Percentiles rank a stretch among this genome's conserved stretches.
Evolutionary conservation across 192 early-diverging fungal species (phyloP).

Genomic region (Linnemannia hyalina): DNA sequence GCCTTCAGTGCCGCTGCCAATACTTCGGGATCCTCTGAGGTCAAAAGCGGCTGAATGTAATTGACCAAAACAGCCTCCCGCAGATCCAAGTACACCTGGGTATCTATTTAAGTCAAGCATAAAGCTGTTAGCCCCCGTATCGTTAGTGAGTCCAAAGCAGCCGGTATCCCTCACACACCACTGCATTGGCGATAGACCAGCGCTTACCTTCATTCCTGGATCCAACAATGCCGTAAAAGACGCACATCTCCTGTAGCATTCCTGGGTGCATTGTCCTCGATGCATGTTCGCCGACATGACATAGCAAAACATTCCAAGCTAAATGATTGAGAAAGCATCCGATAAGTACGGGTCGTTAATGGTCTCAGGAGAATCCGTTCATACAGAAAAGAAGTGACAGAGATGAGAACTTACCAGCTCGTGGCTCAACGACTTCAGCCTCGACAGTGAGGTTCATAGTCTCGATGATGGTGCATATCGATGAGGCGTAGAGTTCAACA

Average conservation of each 20-base stretch:
- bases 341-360: background rate
- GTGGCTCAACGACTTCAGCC: slow-evolving; percentile 59
- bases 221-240: slow-evolving; percentile 63
- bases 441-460: slow-evolving; percentile 59
- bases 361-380: background rate
- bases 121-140: background rate
- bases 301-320: slow-evolving; percentile 65
- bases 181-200: background rate
- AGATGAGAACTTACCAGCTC: slow-evolving; percentile 44
- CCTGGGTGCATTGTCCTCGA: slow-evolving; percentile 29
- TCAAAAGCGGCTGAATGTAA: slow-evolving; percentile 57
- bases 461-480: slow-evolving; percentile 62
- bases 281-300: slow-evolving; percentile 59
- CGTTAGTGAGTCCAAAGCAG: too few relatives aligned
- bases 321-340: background rate
- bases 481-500: slow-evolving; percentile 56
- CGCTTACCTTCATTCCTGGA: slow-evolving; percentile 62
- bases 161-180: too few relatives aligned
- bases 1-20: slow-evolving; percentile 53
- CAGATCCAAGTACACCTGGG: slow-evolving; percentile 59
- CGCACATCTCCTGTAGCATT: slow-evolving; percentile 60
- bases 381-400: slow-evolving; percentile 3
- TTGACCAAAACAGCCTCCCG: slow-evolving; percentile 55
- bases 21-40: slow-evolving; percentile 36
- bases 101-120: slow-evolving; percentile 38